Evolutionary conservation across 768 basidiomycete genomes (phyloP), one percentile per base, ranked within the genome.

Genomic region (Imleria badia): DNA sequence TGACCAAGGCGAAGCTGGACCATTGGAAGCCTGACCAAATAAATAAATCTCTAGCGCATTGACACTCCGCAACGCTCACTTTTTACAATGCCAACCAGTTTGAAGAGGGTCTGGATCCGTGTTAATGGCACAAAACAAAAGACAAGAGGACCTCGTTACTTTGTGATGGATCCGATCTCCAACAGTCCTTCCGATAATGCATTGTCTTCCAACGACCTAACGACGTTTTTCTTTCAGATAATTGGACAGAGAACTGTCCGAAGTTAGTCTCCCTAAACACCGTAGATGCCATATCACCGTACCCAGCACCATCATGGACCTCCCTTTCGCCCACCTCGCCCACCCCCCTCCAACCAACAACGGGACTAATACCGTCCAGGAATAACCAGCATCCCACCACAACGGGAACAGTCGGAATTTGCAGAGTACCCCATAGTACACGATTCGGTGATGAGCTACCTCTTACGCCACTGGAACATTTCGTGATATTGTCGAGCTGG

Each of bases 61-160:
- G 2, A 34, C 33, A 6, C 35, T n/a, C n/a, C n/a, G 6, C 2
- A 14, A 33, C 1, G 29, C 70, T 34, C 47, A 84, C 85, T 69
- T 82, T 81, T 59, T 79, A 75, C 41, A 86, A 63, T 1, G 78
- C 75, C 15, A 81, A 61, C 85, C 85, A 86, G 64, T 86, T 66
- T 20, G 81, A 78, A 12, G 83, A 84, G 2, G 83, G 73, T 11
- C 51, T 55, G 31, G 6, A 26, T 35, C 14, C 12, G 20, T 1
- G 31, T 45, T 41, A 48, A 48, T 29, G 45, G 38, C 35, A 36
- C 6, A 10, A 44, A n/a, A 33, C 12, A 15, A 52, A 41, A 12
- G 22, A 52, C 26, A 39, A n/a, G n/a, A n/a, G 20, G 41, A 52
- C 15, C 20, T 63, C 45, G 41, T 55, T 64, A 58, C 61, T 48